phyloP scores from a whole-genome alignment of 768 basidiomycete species.

The Clitopilus passeckerianus region DNA sequence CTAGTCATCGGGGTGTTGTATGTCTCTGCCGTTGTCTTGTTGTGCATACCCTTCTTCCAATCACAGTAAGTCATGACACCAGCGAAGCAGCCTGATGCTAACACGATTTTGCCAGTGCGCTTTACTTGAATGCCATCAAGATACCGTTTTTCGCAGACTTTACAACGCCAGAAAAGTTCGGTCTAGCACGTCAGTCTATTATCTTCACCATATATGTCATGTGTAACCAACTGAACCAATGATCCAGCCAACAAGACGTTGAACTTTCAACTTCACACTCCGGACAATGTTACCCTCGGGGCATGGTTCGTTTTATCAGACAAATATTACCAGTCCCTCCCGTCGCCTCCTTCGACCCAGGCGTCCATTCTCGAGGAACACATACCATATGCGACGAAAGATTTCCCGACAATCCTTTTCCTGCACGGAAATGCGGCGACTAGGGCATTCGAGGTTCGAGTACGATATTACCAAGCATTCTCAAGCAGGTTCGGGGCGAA shows the following conservation, averaged over 20 bases:
- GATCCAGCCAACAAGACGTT: constrained; percentile 67
- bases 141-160: constrained; percentile 62
- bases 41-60: constrained; percentile 64
- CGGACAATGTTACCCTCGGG: constrained; percentile 77
- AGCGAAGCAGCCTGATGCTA: no score
- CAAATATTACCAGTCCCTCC: constrained; percentile 47
- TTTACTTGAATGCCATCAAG: constrained; percentile 63
- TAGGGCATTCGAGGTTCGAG: constrained; percentile 60
- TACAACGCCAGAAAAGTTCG: constrained; percentile 69
- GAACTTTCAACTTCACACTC: constrained; percentile 64
- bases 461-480: constrained; percentile 64
- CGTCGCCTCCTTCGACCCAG: constrained; percentile 25
- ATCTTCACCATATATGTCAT: constrained; percentile 4
- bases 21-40: constrained; percentile 40
- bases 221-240: background rate
- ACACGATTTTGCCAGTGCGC: constrained; percentile 17
- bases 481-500: constrained; percentile 65
- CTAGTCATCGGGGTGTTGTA: constrained; percentile 49
- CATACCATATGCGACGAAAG: constrained; percentile 48
- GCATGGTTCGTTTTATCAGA: constrained; percentile 84
- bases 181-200: constrained; percentile 64
- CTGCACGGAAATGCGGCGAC: constrained; percentile 89
- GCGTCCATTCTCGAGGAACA: constrained; percentile 14
- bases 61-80: constrained; percentile 46
- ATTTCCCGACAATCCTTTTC: constrained; percentile 79